Evolutionary conservation across 2,329 filamentous ascomycete species (phyloP).

Genomic region (Fusarium sp.): DNA sequence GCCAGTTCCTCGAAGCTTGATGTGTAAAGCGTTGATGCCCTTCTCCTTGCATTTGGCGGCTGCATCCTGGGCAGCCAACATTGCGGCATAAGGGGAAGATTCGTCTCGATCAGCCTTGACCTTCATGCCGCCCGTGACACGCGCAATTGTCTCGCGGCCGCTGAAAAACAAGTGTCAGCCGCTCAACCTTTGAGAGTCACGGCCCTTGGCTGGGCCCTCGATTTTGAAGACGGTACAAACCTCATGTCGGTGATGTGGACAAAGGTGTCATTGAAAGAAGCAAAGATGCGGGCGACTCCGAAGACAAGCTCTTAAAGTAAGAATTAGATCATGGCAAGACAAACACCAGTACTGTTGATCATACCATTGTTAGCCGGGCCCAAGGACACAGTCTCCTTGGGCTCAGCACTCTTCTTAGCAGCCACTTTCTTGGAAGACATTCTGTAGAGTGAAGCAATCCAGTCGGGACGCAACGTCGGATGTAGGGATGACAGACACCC

Average conservation of each 20-base stretch:
- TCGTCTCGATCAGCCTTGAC: slow-evolving; percentile 99
- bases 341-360: neutral
- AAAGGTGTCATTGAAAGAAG: slow-evolving; percentile 93
- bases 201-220: neutral
- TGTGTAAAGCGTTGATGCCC: slow-evolving; percentile 92
- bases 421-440: neutral
- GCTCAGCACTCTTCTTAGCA: neutral
- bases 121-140: slow-evolving; percentile 99
- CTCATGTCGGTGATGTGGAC: slow-evolving; percentile 99
- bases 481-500: neutral
- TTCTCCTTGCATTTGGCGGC: slow-evolving; percentile 84
- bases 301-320: slow-evolving; percentile 81
- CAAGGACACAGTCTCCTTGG: neutral
- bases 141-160: slow-evolving; percentile 99
- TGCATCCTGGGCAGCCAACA: slow-evolving; percentile 99
- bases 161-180: slow-evolving; percentile 65
- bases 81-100: slow-evolving; percentile 99
- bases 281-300: slow-evolving; percentile 96
- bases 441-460: neutral
- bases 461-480: rapidly evolving
- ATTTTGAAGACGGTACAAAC: slow-evolving; percentile 63
- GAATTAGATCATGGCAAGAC: neutral
- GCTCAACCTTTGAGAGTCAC: no score
- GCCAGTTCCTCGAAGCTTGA: slow-evolving; percentile 99
- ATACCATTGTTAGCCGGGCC: neutral